Evolutionary conservation across 257 asterid species (phyloP).

Genomic region (Solanum pennellii): DNA sequence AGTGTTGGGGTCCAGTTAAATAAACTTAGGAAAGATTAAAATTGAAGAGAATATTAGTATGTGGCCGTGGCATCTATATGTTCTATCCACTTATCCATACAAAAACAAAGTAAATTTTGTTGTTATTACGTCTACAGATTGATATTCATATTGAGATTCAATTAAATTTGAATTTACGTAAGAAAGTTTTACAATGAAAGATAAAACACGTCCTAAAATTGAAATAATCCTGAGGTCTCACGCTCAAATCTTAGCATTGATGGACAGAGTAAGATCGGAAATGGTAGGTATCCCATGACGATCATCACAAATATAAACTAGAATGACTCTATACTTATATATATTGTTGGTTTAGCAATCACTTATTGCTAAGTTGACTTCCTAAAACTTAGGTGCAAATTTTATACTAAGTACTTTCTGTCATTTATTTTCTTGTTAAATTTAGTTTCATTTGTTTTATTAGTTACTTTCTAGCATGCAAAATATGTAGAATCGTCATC

Average conservation of each 20-base stretch:
- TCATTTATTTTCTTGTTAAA: not conserved
- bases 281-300: accelerated
- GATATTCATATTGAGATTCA: not conserved
- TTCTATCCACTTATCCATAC: not conserved
- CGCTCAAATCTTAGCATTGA: too few species aligned
- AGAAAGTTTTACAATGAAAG: accelerated
- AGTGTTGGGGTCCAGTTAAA: not conserved
- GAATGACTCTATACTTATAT: not conserved
- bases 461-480: not conserved
- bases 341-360: not conserved
- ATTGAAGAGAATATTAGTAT: not conserved
- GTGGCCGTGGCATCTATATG: not conserved
- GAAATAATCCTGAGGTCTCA: too few species aligned
- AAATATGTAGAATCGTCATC: not conserved
- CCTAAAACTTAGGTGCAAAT: not conserved
- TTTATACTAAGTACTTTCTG: not conserved
- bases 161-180: accelerated
- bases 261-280: too few species aligned
- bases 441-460: not conserved
- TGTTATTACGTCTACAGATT: not conserved
- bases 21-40: not conserved
- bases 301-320: too few species aligned
- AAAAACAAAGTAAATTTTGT: not conserved
- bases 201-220: accelerated
- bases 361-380: not conserved